These are phyloP conservation scores for Ceratocystis cacaofunesta DNA, from an alignment of 2,329 filamentous ascomycete species.

Conservation along the genomic window DNA sequence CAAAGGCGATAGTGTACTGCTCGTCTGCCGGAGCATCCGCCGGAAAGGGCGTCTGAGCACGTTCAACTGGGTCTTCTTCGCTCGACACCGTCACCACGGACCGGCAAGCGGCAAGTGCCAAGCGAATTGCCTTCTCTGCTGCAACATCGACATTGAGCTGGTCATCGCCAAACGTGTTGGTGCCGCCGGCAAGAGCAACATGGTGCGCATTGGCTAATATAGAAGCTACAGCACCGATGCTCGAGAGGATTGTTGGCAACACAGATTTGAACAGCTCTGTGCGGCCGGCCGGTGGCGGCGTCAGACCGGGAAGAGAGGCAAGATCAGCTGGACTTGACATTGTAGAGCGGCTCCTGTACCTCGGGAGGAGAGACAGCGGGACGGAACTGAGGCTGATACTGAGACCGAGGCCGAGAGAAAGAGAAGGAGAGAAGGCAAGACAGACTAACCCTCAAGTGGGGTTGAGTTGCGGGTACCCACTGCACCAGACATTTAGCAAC, in stretches of 20 bases:
- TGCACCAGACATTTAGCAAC: background rate
- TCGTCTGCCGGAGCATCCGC: conserved; percentile 22
- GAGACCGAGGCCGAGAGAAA: background rate
- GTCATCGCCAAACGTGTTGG: conserved; percentile 44
- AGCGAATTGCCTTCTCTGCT: conserved; percentile 35
- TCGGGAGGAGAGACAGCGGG: background rate
- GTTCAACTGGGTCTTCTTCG: conserved; percentile 45
- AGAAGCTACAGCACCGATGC: conserved; percentile 31
- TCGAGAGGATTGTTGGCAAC: conserved; percentile 33
- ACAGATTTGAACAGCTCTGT: conserved; percentile 30
- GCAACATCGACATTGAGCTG: conserved; percentile 44
- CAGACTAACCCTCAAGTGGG: background rate
- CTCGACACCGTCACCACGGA: conserved; percentile 38
- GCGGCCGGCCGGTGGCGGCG: conserved; percentile 19
- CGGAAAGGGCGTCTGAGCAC: conserved; percentile 18
- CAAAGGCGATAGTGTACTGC: conserved; percentile 44
- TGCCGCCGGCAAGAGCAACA: conserved; percentile 25
- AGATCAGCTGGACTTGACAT: background rate
- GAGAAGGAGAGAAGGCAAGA: background rate
- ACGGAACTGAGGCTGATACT: background rate
- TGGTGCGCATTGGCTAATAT: conserved; percentile 31
- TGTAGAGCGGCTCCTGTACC: background rate
- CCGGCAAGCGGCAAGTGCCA: conserved; percentile 26
- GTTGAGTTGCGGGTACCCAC: background rate
- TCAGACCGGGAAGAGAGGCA: conserved; percentile 19